Conservation (phyloP, 495 filamentous ascomycete genomes). For the Trichoderma gamsii region DNA sequence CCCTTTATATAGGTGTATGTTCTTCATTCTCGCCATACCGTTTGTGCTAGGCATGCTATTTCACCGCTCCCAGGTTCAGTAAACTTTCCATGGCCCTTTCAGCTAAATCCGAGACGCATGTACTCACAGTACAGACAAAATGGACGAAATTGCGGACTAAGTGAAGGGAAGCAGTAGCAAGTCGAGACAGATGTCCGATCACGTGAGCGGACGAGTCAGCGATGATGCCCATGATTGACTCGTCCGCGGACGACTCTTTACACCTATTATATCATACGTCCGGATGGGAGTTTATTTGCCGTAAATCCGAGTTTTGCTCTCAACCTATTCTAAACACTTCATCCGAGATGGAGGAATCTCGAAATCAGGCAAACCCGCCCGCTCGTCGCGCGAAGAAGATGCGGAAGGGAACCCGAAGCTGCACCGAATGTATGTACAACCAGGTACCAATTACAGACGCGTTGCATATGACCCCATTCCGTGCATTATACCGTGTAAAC, state of each 20-base stretch:
- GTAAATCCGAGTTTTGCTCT: background rate
- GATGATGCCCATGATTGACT: background rate
- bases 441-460: background rate
- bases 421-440: slow-evolving; percentile 18
- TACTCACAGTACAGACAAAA: background rate
- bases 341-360: background rate
- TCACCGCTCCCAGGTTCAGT: background rate
- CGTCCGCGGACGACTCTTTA: background rate
- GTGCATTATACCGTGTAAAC: background rate
- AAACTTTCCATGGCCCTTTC: background rate
- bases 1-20: background rate
- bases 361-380: background rate
- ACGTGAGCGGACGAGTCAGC: background rate
- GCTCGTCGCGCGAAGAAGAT: slow-evolving; percentile 5
- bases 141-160: background rate
- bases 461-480: background rate
- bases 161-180: too few relatives aligned
- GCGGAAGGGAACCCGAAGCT: slow-evolving; percentile 19
- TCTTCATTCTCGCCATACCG: background rate
- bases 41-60: background rate
- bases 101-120: background rate
- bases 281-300: background rate
- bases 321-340: background rate
- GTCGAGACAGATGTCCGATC: background rate
- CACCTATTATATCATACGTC: background rate